Base-by-base conservation (phyloP, 345 rosid genomes). In the Bruguiera parviflora region DNA sequence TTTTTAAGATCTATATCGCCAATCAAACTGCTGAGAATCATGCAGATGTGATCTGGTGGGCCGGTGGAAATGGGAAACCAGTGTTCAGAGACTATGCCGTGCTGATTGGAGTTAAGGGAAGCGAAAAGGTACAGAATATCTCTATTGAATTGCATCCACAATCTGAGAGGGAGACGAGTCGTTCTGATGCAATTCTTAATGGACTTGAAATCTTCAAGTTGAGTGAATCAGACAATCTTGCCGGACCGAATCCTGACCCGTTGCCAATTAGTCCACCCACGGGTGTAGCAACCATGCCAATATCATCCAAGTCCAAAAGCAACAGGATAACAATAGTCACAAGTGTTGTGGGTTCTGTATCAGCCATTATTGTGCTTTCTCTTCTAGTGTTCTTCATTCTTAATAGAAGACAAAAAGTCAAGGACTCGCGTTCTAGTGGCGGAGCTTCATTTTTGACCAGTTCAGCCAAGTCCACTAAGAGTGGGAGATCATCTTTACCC, bases 201-300 rank as follows among this genome's bases (percentile, higher is more conserved):
- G 69, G 75, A 22, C 35, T 55, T 69, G 75, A 71, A 49, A 71
- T 71, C 47, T 63, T 63, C 60, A 72, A 72, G 52, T 29, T 65
- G 58, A 72, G 62, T 27, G 8, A 8, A 2, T 7, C 11, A 9
- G 70, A 43, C 13, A 64, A 43, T 31, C 68, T 71, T 6, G 51
- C 64, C 8, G 69, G 58, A 35, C 69, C 57, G 16, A 63, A 55
- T 18, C 75, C 63, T 16, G 71, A 35, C 16, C 27, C 27, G 15
- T 11, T 25, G 0, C 28, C 28, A 24, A 53, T 53, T 21, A 2
- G 5, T 21, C 27, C 58, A 53, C 58, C 55, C 2, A 1, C 10
- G 4, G 20, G 7, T 20, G 13, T 52, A 7, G 19, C 1, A 3
- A 3, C 5, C 70, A 16, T 13, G 52, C 33, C 55, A 24, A 19